Evolutionary conservation across 2,329 filamentous ascomycete species (phyloP), one percentile per base, ranked within the genome.

Genomic region (Grosmannia penicillata): DNA sequence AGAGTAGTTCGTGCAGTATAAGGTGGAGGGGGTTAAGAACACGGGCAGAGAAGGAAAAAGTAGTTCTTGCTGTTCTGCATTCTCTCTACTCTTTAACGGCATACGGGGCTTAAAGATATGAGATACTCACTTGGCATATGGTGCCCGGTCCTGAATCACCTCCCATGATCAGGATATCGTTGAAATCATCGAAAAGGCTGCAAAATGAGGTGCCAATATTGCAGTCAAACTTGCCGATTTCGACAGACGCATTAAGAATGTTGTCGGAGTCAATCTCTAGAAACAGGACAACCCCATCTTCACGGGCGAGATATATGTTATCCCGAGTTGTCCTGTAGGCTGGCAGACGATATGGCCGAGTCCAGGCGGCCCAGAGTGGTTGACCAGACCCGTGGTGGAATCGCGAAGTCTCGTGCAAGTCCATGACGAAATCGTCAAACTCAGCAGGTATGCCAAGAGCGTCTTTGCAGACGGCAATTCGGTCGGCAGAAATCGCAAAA

Each of bases 151-250:
- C 82, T 38, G 78, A 80, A 46, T 82, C 78, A 1, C 89, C 86
- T 5, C 81, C 82, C 34, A 81, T 74, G 26, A 93, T 70, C 33
- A 94, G 62, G n/a, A 93, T 68, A 53, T 94, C 87, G 3, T 76
- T 75, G 41, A 72, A 75, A 26, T 68, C 61, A 45, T 74, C 71
- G 34, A 72, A 75, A n/a, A 82, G 65, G 38, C 77, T 82, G 37
- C 85, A 80, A 53, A 96, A 93, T 3, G 85, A 85, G 3, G 72
- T 77, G 41, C 85, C 81, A 33, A 93, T 79, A 43, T 82, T 83
- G 49, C 80, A 81, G 37, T 72, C 67, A 46, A 83, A 75, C 36
- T 68, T 67, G 8, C 81, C 80, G 41, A 83, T 66, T 38, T 70
- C 65, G 33, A 69, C 66, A 38, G 68, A 63, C 29, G 66, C 63